Evolutionary conservation across 2,329 filamentous ascomycete species (phyloP).

Genomic region (Fusarium illudens): DNA sequence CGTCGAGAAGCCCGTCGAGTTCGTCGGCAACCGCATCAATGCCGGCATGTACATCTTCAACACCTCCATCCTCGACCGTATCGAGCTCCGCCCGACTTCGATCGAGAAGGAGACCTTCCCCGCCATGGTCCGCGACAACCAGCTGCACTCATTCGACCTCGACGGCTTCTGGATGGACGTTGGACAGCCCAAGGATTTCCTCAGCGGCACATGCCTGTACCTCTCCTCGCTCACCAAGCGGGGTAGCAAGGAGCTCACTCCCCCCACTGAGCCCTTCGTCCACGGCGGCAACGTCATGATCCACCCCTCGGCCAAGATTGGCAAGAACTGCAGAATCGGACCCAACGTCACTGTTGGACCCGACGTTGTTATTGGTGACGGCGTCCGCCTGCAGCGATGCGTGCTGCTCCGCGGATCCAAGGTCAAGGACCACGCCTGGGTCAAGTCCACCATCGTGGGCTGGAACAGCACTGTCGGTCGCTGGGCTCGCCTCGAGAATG

Average conservation of each 20-base stretch:
- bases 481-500: constrained; percentile 97
- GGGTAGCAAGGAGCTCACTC: constrained; percentile 82
- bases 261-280: constrained; percentile 79
- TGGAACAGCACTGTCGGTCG: constrained; percentile 97
- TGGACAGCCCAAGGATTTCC: constrained; percentile 97
- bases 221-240: constrained; percentile 92
- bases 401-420: constrained; percentile 89
- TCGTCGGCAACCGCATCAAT: constrained; percentile 98
- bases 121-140: constrained; percentile 85
- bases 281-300: constrained; percentile 96
- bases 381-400: constrained; percentile 91
- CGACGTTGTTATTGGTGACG: constrained; percentile 90
- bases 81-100: constrained; percentile 94
- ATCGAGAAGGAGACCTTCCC: constrained; percentile 99
- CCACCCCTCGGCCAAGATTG: constrained; percentile 92
- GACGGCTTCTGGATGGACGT: constrained; percentile 99
- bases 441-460: constrained; percentile 98
- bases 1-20: constrained; percentile 99
- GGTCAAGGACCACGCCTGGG: constrained; percentile 98
- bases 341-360: constrained; percentile 97
- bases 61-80: constrained; percentile 86
- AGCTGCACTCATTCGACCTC: constrained; percentile 94
- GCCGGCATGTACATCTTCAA: constrained; percentile 98
- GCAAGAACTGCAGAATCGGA: constrained; percentile 97
- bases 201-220: constrained; percentile 95